Conservation (phyloP, 306 rosid species). For the cucumber (Cucumis sativus) region DNA sequence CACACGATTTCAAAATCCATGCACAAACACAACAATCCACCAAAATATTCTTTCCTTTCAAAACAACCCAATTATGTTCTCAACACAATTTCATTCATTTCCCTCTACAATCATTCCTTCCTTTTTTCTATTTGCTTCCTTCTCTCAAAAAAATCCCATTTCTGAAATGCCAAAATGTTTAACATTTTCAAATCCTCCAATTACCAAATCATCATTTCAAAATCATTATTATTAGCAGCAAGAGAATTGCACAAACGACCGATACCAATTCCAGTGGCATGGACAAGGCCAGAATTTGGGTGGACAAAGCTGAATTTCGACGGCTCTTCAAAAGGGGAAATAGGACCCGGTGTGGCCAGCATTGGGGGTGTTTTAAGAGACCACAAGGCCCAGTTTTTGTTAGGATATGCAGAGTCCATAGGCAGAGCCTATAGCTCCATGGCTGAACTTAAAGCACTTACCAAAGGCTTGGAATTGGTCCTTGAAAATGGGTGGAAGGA, state of each 20-base stretch:
- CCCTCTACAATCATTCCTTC: not conserved
- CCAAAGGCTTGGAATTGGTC: constrained; percentile 53
- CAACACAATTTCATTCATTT: too few species aligned
- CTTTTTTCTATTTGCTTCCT: not conserved
- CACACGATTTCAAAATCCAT: not conserved
- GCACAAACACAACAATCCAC: not conserved
- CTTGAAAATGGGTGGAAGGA: constrained; percentile 62
- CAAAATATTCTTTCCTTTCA: not conserved
- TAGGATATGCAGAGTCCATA: constrained; percentile 60
- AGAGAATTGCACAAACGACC: constrained; percentile 32
- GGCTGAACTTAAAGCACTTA: constrained; percentile 44
- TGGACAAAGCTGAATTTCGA: constrained; percentile 65
- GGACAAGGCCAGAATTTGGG: constrained; percentile 58
- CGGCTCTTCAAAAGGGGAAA: constrained; percentile 41
- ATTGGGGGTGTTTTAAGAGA: constrained; percentile 60
- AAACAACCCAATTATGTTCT: not conserved
- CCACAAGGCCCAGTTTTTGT: constrained; percentile 52
- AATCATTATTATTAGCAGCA: not conserved
- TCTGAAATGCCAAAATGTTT: constrained; percentile 16
- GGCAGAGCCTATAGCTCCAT: constrained; percentile 50
- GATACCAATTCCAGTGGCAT: constrained; percentile 46
- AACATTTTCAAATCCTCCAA: constrained; percentile 25
- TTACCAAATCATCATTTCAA: constrained; percentile 15
- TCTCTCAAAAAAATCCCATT: not conserved
- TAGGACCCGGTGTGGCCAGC: constrained; percentile 28